These are phyloP conservation scores for Cyberlindnera nakhonratchasimensis DNA, from an alignment of 805 yeast species.

Conservation along the genomic window DNA sequence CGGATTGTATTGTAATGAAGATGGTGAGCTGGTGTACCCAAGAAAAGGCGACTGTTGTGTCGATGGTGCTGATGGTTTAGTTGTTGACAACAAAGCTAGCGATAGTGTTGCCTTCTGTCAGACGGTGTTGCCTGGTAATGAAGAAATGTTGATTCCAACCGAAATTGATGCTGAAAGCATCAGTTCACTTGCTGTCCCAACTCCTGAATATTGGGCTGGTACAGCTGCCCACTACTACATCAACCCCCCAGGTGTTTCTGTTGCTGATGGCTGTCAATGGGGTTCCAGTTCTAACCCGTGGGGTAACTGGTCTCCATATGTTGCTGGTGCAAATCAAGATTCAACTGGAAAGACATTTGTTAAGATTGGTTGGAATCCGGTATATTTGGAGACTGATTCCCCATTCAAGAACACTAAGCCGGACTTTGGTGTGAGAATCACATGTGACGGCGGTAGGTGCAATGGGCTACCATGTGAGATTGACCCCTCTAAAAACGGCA, in stretches of 20 bases:
- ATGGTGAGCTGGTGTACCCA: slow-evolving; percentile 66
- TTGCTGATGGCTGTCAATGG: slow-evolving; percentile 80
- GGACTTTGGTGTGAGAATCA: slow-evolving; percentile 64
- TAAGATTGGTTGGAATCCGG: slow-evolving; percentile 90
- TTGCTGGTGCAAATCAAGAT: slow-evolving; percentile 88
- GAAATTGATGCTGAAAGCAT: slow-evolving; percentile 46
- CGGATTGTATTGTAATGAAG: slow-evolving; percentile 71
- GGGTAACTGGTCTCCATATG: slow-evolving; percentile 94
- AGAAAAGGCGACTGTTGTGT: slow-evolving; percentile 60
- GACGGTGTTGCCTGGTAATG: slow-evolving; percentile 91
- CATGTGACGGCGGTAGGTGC: slow-evolving; percentile 71
- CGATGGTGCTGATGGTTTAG: slow-evolving; percentile 75
- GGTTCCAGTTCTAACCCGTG: slow-evolving; percentile 62
- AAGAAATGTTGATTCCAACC: slow-evolving; percentile 91
- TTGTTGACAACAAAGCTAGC: slow-evolving; percentile 53
- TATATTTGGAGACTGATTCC: slow-evolving; percentile 57
- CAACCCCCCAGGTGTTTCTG: slow-evolving; percentile 76
- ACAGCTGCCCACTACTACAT: slow-evolving; percentile 86
- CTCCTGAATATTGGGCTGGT: slow-evolving; percentile 75
- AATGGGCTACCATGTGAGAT: slow-evolving; percentile 79
- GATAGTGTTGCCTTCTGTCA: slow-evolving; percentile 79
- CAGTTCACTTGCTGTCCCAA: slow-evolving; percentile 77
- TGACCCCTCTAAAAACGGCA: slow-evolving; percentile 61
- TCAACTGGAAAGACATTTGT: slow-evolving; percentile 64
- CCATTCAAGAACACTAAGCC: slow-evolving; percentile 58